Evolutionary conservation across 176 grass and related monocot genomes (phyloP), one percentile per base, ranked within the genome.

Genomic region (Phragmites australis): DNA sequence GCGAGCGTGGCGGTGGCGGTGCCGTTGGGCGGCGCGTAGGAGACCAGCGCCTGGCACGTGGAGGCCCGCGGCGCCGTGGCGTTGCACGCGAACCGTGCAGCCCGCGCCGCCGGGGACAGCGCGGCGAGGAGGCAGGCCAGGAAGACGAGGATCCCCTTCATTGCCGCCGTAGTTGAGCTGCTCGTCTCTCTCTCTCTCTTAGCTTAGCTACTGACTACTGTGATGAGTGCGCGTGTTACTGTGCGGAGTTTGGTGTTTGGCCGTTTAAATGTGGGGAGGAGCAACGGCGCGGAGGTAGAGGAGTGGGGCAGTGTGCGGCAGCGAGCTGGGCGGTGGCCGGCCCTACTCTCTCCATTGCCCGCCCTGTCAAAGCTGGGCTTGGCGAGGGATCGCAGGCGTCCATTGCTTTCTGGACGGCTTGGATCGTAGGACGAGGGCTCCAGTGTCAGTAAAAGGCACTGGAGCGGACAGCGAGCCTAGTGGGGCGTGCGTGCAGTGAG

Each of bases 11-110:
- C 17, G 19, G n/a, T 18, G 13, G 72, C 72, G 9, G 76, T 98
- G 51, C 83, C 86, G 88, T 95, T 99, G 39, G 70, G 52, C 14
- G 92, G 85, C 11, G 82, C 11, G 92, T 99, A 99, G 65, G 83
- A 80, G 65, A 99, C 19, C 7, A 99, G 88, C 37, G 89, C 87
- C 88, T 93, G 92, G 75, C 96, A 99, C 53, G 86, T 89, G 11
- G 75, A 80, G 0, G 83, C 78, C 2, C 48, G 76, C 55, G 67
- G 87, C 48, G 76, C 32, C 48, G 68, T 87, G 2, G 90, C 41
- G 61, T 85, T 93, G 90, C 96, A 99, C 9, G 79, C 31, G 74
- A 99, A 99, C 53, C 65, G 76, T 39, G 81, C 92, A 13, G 87
- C 90, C 14, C 70, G 70, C 25, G 39, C 31, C 40, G 41, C 46